Conservation (phyloP, 2,329 filamentous ascomycete species). For the Penicillium thymicola region DNA sequence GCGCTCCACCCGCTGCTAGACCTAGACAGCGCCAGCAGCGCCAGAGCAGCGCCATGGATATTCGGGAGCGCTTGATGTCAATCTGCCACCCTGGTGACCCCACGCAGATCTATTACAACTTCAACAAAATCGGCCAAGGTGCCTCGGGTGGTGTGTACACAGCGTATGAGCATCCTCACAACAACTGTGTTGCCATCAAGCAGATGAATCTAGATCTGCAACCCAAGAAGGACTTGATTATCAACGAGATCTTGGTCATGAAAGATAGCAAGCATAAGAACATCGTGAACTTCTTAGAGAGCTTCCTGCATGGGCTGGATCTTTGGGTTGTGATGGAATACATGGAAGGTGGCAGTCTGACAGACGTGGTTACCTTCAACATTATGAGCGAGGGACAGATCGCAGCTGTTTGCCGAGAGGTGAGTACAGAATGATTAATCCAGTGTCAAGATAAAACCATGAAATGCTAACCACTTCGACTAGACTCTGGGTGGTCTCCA, state of each 20-base stretch:
- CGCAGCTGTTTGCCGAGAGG: constrained; percentile 87
- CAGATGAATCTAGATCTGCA: constrained; percentile 99
- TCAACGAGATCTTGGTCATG: constrained; percentile 99
- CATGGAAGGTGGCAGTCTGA: constrained; percentile 97
- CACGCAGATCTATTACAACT: constrained; percentile 76
- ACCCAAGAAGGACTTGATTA: constrained; percentile 97
- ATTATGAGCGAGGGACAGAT: constrained; percentile 99
- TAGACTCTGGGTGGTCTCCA: constrained; percentile 83
- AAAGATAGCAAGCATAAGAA: constrained; percentile 98
- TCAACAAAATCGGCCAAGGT: constrained; percentile 96
- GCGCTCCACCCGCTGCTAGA: constrained; percentile 58
- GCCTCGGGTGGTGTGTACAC: constrained; percentile 95
- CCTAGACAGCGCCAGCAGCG: constrained; percentile 73
- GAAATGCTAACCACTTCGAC: constrained; percentile 16
- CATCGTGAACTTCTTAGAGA: constrained; percentile 99
- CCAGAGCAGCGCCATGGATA: constrained; percentile 77
- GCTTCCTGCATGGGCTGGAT: constrained; percentile 83
- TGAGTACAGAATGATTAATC: constrained; percentile 31
- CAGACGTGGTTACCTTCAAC: constrained; percentile 97
- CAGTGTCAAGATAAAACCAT: background rate
- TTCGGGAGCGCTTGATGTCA: constrained; percentile 75
- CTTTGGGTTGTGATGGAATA: constrained; percentile 99
- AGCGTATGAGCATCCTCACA: constrained; percentile 77
- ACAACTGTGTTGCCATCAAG: constrained; percentile 93
- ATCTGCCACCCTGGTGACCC: constrained; percentile 92